Percentiles rank a stretch among this genome's conserved stretches.
Evolutionary conservation across 2,329 filamentous ascomycete species (phyloP).

Genomic region (Stachybotrys elegans): DNA sequence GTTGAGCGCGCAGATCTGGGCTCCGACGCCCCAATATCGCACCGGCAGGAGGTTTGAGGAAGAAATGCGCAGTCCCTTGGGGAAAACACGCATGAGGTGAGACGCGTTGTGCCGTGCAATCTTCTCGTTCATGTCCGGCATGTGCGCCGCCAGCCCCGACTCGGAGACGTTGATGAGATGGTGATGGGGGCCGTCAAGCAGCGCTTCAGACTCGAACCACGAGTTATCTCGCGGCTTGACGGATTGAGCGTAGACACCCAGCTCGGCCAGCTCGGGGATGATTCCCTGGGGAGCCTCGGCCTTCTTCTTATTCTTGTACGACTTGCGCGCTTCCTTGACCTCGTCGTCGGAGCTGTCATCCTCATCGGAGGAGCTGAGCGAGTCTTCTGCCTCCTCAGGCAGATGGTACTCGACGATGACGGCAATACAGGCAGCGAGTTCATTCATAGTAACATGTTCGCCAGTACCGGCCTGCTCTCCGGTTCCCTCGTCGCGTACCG

Average conservation of each 20-base stretch:
- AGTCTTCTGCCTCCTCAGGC: conserved; percentile 40
- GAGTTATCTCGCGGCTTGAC: conserved; percentile 63
- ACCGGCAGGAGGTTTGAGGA: conserved; percentile 60
- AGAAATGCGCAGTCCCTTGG: conserved; percentile 64
- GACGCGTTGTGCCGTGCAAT: conserved; percentile 57
- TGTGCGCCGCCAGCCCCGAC: conserved; percentile 46
- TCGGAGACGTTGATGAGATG: conserved; percentile 68
- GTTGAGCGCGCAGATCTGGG: conserved; percentile 66
- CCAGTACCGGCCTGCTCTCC: conserved; percentile 45
- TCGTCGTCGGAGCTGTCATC: conserved; percentile 33
- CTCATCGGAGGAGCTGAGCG: conserved; percentile 30
- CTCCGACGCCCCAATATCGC: conserved; percentile 61
- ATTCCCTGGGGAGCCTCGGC: conserved; percentile 42
- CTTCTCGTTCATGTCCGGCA: conserved; percentile 38
- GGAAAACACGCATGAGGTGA: conserved; percentile 66
- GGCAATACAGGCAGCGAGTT: conserved; percentile 58
- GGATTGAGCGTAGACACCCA: conserved; percentile 66
- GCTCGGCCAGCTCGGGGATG: conserved; percentile 58
- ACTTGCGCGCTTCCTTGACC: conserved; percentile 39
- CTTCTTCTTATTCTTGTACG: conserved; percentile 51
- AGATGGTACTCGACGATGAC: conserved; percentile 66
- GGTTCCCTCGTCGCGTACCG: conserved; percentile 51
- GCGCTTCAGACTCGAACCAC: conserved; percentile 50
- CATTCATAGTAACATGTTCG: conserved; percentile 51
- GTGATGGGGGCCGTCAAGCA: conserved; percentile 55